These are phyloP conservation scores for Pythium scleroteichum DNA, from an alignment of 352 stramenopile species.

Conservation along the genomic window DNA sequence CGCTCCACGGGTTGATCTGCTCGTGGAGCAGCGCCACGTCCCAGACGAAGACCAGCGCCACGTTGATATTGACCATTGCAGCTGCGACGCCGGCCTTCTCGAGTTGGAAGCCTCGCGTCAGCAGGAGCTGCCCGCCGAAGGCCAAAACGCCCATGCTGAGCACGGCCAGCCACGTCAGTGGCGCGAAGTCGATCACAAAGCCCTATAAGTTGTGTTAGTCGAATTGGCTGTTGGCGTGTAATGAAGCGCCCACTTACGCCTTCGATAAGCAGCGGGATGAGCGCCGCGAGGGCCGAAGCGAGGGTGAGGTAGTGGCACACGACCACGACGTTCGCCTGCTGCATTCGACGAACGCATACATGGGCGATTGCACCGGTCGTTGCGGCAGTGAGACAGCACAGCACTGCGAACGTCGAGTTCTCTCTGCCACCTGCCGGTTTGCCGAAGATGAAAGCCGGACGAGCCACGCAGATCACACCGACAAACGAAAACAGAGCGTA, in stretches of 20 bases:
- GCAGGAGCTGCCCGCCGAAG: slow-evolving; percentile 65
- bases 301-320: slow-evolving; percentile 61
- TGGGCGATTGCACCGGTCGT: slow-evolving; percentile 39
- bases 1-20: slow-evolving; percentile 69
- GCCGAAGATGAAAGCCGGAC: slow-evolving; percentile 50
- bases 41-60: slow-evolving; percentile 84
- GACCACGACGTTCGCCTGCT: slow-evolving; percentile 51
- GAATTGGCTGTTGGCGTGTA: no score
- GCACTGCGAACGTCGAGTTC: slow-evolving; percentile 34
- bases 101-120: slow-evolving; percentile 82
- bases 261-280: neutral
- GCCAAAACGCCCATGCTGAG: slow-evolving; percentile 65
- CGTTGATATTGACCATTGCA: slow-evolving; percentile 81
- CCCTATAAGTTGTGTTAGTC: no score
- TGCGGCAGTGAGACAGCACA: slow-evolving; percentile 32
- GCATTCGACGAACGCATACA: slow-evolving; percentile 41
- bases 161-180: slow-evolving; percentile 36
- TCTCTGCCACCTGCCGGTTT: slow-evolving; percentile 28
- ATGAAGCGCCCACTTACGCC: neutral
- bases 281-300: slow-evolving; percentile 26
- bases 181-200: no score
- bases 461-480: slow-evolving; percentile 46
- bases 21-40: slow-evolving; percentile 62
- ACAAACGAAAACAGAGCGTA: slow-evolving; percentile 47
- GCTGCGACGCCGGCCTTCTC: slow-evolving; percentile 83